A percentile compares a stretch with the other conserved stretches of the same genome.
Conservation (phyloP, 2,329 filamentous ascomycete genomes). For the Arthrobotrys sphaeroides region DNA sequence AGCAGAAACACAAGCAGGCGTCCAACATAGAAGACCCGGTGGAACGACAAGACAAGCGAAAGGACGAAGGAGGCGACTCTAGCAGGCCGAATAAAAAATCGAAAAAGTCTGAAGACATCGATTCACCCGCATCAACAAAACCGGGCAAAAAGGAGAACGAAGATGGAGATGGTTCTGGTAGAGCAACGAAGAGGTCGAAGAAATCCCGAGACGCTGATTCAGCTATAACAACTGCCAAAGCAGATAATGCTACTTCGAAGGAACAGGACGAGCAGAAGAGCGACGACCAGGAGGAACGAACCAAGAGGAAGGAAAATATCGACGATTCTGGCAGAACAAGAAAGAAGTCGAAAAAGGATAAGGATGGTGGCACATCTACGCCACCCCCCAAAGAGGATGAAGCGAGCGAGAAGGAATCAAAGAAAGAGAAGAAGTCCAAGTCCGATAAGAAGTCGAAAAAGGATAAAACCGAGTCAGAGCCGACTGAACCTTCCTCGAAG, state of each 20-base stretch:
- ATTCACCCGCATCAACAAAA: background rate
- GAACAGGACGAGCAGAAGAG: too few relatives aligned
- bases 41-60: slow-evolving; percentile 24
- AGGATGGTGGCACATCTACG: too few relatives aligned
- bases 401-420: background rate
- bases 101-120: background rate
- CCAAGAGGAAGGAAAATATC: too few relatives aligned
- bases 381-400: background rate
- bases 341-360: too few relatives aligned
- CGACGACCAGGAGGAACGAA: too few relatives aligned
- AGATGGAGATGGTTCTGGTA: too few relatives aligned
- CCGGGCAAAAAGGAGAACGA: too few relatives aligned
- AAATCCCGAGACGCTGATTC: too few relatives aligned
- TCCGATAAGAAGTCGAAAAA: slow-evolving; percentile 7
- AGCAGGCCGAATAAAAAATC: slow-evolving; percentile 6
- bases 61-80: slow-evolving; percentile 17
- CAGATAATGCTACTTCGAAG: too few relatives aligned
- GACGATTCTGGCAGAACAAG: too few relatives aligned
- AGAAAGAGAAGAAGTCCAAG: slow-evolving; percentile 13
- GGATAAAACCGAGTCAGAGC: slow-evolving; percentile 4
- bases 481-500: slow-evolving; percentile 25
- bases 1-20: slow-evolving; percentile 36
- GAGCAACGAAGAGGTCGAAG: too few relatives aligned
- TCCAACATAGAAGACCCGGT: slow-evolving; percentile 13
- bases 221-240: too few relatives aligned